These are phyloP conservation scores for Porphyrellus sp. DNA, from an alignment of 1,284 basidiomycete species.

Conservation along the genomic window DNA sequence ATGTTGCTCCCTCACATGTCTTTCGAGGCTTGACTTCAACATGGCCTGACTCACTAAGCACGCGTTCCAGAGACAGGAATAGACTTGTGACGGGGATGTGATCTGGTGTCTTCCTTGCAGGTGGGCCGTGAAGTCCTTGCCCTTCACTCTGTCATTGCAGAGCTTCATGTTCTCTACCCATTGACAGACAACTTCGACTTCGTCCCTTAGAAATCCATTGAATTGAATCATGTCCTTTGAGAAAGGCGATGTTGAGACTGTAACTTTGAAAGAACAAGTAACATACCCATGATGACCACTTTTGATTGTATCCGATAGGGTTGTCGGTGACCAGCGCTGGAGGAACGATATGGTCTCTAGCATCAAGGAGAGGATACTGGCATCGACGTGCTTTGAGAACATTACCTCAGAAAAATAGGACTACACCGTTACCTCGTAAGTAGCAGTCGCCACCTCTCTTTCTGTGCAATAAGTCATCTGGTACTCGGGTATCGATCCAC, in stretches of 20 bases:
- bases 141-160: background rate
- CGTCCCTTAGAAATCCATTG: background rate
- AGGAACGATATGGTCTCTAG: background rate
- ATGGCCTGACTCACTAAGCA: background rate
- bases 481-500: background rate
- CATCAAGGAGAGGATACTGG: background rate
- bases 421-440: background rate
- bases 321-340: background rate
- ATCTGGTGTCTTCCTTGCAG: constrained; percentile 7
- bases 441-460: background rate
- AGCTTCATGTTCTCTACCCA: constrained; percentile 5
- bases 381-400: background rate
- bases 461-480: background rate
- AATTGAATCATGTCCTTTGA: constrained; percentile 11
- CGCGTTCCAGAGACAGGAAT: constrained; percentile 11
- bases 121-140: constrained; percentile 4
- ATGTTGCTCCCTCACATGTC: constrained; percentile 16
- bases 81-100: background rate
- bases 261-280: background rate
- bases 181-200: constrained; percentile 2
- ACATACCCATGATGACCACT: constrained; percentile 7
- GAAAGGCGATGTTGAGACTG: background rate
- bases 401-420: too few relatives aligned
- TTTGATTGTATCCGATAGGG: background rate
- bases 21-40: constrained; percentile 8